Evolutionary conservation across 2,329 filamentous ascomycete species (phyloP), one percentile per base, ranked within the genome.

Genomic region (Ceratocystis huliohia): DNA sequence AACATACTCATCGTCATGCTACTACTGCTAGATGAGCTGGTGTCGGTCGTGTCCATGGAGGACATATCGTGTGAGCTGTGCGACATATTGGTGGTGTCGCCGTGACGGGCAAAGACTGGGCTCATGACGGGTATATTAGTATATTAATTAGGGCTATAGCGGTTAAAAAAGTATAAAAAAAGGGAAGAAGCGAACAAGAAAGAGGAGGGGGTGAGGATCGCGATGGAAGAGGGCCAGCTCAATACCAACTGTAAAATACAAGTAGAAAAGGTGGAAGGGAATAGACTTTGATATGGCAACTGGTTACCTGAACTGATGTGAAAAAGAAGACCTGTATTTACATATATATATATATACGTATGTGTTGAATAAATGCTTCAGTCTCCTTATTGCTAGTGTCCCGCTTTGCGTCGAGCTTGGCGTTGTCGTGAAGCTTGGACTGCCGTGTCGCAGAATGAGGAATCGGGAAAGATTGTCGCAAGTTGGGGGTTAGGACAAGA

Each of bases 1-100:
- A 82, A 74, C 72, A 78, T 77, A 73, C 75, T 75, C 79, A 81
- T 82, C 41, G 61, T 10, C 57, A n/a, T 70, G 69, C 61, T 62
- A 25, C 46, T 62, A 25, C 41, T 30, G 45, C 41, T 53, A 25
- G 41, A 37, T 37, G 62, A 59, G 15, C 37, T 53, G 50, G 63
- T 63, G 44, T 50, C 62, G 20, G 59, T 56, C 66, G 50, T 66
- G 37, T 65, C 61, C 67, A 68, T 69, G 44, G 65, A 45, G 30
- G 33, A 63, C 56, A 63, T 67, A 48, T 64, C 33, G 30, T 44
- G 46, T 25, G 41, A 44, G 28, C 2, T 5, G 17, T 61, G 50
- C 13, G 33, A 59, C 56, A 59, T 59, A 33, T 59, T 28, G 33
- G 56, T 28, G 15, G 56, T 25, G 56, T 59, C 56, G n/a, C 63